phyloP scores from a whole-genome alignment of 805 yeast species.

The Wickerhamiella spandovensis region DNA sequence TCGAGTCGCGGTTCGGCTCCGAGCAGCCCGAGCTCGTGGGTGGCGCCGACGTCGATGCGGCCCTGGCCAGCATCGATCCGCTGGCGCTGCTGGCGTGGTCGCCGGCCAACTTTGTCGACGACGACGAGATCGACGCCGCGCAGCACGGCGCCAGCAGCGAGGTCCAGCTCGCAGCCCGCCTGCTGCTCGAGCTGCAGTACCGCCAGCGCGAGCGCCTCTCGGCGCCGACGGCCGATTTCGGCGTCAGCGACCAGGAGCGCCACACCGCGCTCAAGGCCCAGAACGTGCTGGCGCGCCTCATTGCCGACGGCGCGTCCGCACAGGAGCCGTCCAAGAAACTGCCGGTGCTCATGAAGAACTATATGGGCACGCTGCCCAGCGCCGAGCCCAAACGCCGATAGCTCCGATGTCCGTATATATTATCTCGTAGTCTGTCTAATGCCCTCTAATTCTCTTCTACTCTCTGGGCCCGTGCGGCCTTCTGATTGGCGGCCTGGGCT shows the following conservation, averaged over 20 bases:
- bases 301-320: constrained; percentile 21
- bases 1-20: background rate
- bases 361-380: constrained; percentile 61
- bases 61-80: constrained; percentile 9
- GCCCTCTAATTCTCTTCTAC: no score
- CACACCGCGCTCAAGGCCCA: constrained; percentile 24
- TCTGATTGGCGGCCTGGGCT: no score
- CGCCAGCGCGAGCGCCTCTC: constrained; percentile 36
- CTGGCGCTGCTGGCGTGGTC: constrained; percentile 36
- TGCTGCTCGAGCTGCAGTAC: constrained; percentile 36
- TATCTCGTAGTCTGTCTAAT: no score
- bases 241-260: constrained; percentile 22
- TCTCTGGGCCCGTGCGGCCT: no score
- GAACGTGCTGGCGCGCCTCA: constrained; percentile 31
- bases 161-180: constrained; percentile 28
- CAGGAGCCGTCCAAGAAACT: constrained; percentile 24
- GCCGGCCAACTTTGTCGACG: constrained; percentile 35
- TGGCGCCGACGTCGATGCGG: background rate
- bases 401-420: constrained; percentile 6
- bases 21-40: background rate
- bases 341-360: constrained; percentile 62
- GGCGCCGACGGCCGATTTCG: constrained; percentile 15
- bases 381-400: constrained; percentile 3
- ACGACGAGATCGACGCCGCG: constrained; percentile 40
- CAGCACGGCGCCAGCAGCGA: constrained; percentile 30